Base-by-base conservation (phyloP, 1,284 basidiomycete species). In the Rhodotorula sp. region DNA sequence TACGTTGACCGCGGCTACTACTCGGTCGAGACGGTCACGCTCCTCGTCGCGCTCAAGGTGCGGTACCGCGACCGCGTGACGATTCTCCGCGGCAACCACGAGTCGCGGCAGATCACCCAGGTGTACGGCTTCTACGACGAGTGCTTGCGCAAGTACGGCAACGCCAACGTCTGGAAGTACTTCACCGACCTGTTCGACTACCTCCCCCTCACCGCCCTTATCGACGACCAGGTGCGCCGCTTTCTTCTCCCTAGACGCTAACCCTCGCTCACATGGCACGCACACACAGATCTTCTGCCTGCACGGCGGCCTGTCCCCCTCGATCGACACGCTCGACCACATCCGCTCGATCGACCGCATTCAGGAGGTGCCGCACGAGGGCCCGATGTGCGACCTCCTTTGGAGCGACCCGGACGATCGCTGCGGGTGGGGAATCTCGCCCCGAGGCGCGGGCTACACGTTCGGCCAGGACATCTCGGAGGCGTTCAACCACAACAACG, bases 111-210 rank as follows among this genome's bases (percentile, higher is more conserved):
- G 86, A 99, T 99, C 85, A 99, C 97, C 44, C 96, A 99, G 84
- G 96, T 99, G 25, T 99, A 99, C 81, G 96, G 96, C 46, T 99
- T 99, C 82, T 99, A 99, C 84, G 96, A 99, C 85, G 96, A 99
- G 84, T 99, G 96, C 81, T 86, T 98, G 80, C 89, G 97, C 81
- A 99, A 99, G 86, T 99, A 99, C 84, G 97, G 97, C 69, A 98
- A 97, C 83, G 95, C 95, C 80, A 99, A 97, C 81, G 97, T 99
- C 60, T 99, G 96, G 96, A 91, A 96, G 81, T 97, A 90, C 86
- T 99, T 97, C 82, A 97, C 95, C 81, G 97, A 99, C 85, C 85
- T 99, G 66, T 99, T 99, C 82, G 96, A 99, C 84, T 99, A 92
- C 84, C 87, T 99, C 48, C 95, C 96, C 67, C 87, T 99, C 78